Base-by-base conservation (phyloP, 2,329 filamentous ascomycete genomes). In the Ceratocystis huliohia region DNA sequence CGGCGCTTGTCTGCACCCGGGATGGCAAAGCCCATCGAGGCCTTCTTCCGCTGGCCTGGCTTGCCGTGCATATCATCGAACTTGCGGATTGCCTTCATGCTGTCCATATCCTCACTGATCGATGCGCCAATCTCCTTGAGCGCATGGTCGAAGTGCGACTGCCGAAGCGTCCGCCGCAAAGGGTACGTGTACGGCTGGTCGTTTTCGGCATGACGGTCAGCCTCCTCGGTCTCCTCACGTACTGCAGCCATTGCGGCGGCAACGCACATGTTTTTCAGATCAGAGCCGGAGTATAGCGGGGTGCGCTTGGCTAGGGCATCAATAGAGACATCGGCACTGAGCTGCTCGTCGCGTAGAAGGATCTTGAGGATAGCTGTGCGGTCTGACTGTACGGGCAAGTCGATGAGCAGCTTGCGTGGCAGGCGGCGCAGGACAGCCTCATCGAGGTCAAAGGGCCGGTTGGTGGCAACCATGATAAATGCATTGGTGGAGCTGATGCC, bases 401-500 rank as follows among this genome's bases (percentile, higher is more conserved):
- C 89, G 50, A 92, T 83, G 0, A 92, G 80, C 45, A 93, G 78
- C 53, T 88, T 83, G 65, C 89, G 80, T 1, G 89, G 89, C 25
- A 92, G 77, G 13, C 89, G 82, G n/a, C 89, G 82, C 59, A 94
- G 80, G 8, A 94, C 88, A 8, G 89, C 89, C 71, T 94, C 89
- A 72, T 99, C 94, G 0, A 99, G 83, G 72, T 97, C 94, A 72
- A 96, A 96, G 0, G 94, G 94, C 8, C 93, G 82, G 75, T 99
- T 97, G 7, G 92, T 97, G 33, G 94, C 93, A 0, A 97, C 91
- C 91, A 99, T 96, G 75, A 99, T 93, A 74, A 99, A 97, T 2
- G 93, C 91, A 20, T 88, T 88, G 61, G 86, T 83, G 71, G 89
- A 88, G 65, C 80, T 79, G 79, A 97, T 87, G 10, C 94, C 94